These are phyloP conservation scores for Austropuccinia psidii DNA, from an alignment of 1,284 basidiomycete genomes.

Conservation along the genomic window DNA sequence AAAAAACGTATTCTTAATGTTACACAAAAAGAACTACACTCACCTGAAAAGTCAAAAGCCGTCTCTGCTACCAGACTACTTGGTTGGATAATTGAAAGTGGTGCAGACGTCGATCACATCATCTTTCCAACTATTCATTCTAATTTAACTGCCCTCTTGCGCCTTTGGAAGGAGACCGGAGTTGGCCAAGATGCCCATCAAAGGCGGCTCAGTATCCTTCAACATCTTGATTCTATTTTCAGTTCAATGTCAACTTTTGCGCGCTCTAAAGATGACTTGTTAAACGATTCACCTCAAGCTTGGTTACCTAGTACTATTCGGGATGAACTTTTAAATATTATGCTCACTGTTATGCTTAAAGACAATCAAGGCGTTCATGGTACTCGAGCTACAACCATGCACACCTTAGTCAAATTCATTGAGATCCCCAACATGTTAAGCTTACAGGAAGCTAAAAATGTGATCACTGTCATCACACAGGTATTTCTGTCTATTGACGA, in stretches of 20 bases:
- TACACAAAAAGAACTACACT: conserved; percentile 66
- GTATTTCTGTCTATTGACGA: conserved; percentile 4
- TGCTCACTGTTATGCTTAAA: conserved; percentile 16
- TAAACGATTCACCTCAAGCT: not conserved
- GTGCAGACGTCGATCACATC: conserved; percentile 7
- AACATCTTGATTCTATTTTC: conserved; percentile 24
- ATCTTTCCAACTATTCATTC: conserved; percentile 13
- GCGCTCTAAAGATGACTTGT: not conserved
- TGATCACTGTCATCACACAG: conserved; percentile 11
- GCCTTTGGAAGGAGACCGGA: conserved; percentile 16
- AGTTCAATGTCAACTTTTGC: not conserved
- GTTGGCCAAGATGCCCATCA: not conserved
- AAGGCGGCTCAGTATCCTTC: conserved; percentile 11
- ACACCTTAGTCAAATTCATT: conserved; percentile 2
- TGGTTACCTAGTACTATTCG: not conserved
- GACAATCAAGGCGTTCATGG: not conserved
- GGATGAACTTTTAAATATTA: conserved; percentile 11
- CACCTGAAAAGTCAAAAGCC: conserved; percentile 85
- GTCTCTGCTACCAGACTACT: conserved; percentile 73
- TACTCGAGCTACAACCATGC: conserved; percentile 11
- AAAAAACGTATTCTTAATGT: conserved; percentile 68
- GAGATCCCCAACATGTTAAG: conserved; percentile 3
- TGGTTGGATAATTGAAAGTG: conserved; percentile 27
- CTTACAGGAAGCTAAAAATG: not conserved
- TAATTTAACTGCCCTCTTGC: not conserved